Evolutionary conservation across 495 filamentous ascomycete species (phyloP).

Genomic region (Lophiotrema nucula): DNA sequence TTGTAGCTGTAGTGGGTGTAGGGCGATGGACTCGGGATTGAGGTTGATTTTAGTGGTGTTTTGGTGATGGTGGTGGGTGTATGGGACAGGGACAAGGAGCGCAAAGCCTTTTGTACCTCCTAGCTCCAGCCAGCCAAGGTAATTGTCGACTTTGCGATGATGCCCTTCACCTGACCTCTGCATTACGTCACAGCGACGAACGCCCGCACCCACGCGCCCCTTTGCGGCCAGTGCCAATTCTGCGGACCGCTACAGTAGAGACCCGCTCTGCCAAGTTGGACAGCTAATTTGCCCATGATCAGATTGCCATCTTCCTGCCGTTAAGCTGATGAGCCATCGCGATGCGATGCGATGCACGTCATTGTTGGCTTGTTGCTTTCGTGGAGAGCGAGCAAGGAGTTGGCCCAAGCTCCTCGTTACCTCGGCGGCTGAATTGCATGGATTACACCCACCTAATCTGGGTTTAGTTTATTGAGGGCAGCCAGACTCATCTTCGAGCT

Average conservation of each 20-base stretch:
- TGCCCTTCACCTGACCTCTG: not conserved
- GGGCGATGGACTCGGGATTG: slow-evolving; percentile 9
- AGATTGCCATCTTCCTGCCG: not conserved
- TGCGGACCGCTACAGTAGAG: not conserved
- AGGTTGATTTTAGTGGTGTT: slow-evolving; percentile 8
- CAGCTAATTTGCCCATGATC: not conserved
- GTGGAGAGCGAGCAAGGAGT: not conserved
- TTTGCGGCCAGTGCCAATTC: not conserved
- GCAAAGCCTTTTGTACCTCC: slow-evolving; percentile 24
- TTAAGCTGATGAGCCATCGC: too few relatives aligned
- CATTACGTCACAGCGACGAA: slow-evolving; percentile 17
- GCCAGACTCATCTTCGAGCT: not conserved
- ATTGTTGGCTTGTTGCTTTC: not conserved
- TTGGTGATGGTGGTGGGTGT: too few relatives aligned
- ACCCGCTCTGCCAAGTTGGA: not conserved
- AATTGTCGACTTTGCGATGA: not conserved
- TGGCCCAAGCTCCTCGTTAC: not conserved
- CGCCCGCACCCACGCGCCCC: slow-evolving; percentile 5
- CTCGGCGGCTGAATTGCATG: not conserved
- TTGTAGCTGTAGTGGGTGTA: slow-evolving; percentile 40
- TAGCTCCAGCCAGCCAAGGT: not conserved
- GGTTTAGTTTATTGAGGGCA: not conserved
- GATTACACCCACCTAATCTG: not conserved
- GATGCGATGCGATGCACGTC: not conserved
- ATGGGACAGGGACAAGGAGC: slow-evolving; percentile 20